These are phyloP conservation scores for Ramalina peruviana DNA, from an alignment of 495 filamentous ascomycete genomes.

Conservation along the genomic window DNA sequence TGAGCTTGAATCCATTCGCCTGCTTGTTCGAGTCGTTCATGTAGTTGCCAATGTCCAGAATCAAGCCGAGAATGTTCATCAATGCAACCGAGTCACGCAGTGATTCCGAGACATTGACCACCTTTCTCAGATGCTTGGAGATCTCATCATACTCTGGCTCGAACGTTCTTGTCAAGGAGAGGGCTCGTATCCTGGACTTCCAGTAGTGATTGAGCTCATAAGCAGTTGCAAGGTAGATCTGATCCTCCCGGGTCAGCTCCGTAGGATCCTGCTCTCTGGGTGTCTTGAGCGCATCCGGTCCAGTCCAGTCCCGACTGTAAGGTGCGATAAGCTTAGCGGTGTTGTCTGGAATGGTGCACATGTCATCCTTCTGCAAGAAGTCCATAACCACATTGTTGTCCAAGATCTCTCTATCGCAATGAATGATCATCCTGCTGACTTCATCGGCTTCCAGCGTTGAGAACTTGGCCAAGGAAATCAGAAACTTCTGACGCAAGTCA, in stretches of 20 bases:
- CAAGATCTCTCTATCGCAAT: conserved; percentile 82
- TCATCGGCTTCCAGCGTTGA: conserved; percentile 67
- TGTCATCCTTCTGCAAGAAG: conserved; percentile 80
- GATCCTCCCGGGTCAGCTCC: conserved; percentile 87
- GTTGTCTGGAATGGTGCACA: conserved; percentile 86
- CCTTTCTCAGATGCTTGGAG: conserved; percentile 61
- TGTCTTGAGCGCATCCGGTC: conserved; percentile 64
- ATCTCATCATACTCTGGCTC: conserved; percentile 88
- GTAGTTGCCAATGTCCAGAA: conserved; percentile 96
- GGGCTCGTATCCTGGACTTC: conserved; percentile 90
- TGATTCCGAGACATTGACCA: conserved; percentile 77
- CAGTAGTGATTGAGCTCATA: conserved; percentile 97
- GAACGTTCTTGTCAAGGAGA: conserved; percentile 70
- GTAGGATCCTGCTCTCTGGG: conserved; percentile 73
- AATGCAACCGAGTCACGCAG: conserved; percentile 78
- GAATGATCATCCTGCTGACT: conserved; percentile 83
- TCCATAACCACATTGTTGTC: conserved; percentile 96
- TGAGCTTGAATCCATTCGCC: conserved; percentile 92
- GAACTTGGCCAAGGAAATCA: conserved; percentile 87
- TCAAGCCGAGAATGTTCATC: conserved; percentile 91
- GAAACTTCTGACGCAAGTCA: conserved; percentile 80
- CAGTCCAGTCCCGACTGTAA: conserved; percentile 94
- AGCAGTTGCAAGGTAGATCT: conserved; percentile 84
- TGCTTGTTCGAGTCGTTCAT: conserved; percentile 99
- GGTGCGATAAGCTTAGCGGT: conserved; percentile 81